Base-by-base conservation (phyloP, 75 land plant genomes). In the Chamaecyparis obtusa region DNA sequence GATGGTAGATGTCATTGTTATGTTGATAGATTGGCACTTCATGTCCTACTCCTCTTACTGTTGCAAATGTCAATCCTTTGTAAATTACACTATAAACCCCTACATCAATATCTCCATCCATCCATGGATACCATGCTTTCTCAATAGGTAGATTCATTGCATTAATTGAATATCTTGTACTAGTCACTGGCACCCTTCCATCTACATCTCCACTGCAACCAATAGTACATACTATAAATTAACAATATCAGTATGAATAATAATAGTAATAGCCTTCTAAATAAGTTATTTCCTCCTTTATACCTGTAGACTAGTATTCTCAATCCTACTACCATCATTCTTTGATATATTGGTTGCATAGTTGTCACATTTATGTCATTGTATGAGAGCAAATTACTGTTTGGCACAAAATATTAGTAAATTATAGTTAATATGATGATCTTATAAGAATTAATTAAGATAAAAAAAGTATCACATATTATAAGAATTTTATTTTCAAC, bases 301-400 rank as follows among this genome's bases (percentile, higher is more conserved):
- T 88, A 90, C 91, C 90, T 90, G 90, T 72, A 90, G 24, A 90
- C 88, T 81, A 91, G 89, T 33, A 90, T 86, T 60, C 90, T 57
- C 56, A 90, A 77, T 80, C 91, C 90, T 3, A 82, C 88, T 80
- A 19, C 71, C n/a, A 89, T 89, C 48, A 90, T 87, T 57, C 87
- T 85, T 27, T 39, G 27, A 67, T 90, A 90, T 55, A 90, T 90
- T 11, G 91, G 91, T 1, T 88, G 64, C 85, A 90, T 85, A 1
- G 90, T 81, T 7, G 44, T 49, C 1, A 86, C 88, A 54, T 39
- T 3, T 54, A 86, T 16, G 0, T 0, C 77, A 1, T 67, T 37
- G 82, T 90, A 90, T 7, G 75, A 10, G 32, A 72, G 35, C 30
- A 72, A 35, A 32, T 32, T 11, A 32, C 36, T 32, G 35, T 72